Conservation (phyloP, 106 monocot genomes). For the Ottelia alismoides region DNA sequence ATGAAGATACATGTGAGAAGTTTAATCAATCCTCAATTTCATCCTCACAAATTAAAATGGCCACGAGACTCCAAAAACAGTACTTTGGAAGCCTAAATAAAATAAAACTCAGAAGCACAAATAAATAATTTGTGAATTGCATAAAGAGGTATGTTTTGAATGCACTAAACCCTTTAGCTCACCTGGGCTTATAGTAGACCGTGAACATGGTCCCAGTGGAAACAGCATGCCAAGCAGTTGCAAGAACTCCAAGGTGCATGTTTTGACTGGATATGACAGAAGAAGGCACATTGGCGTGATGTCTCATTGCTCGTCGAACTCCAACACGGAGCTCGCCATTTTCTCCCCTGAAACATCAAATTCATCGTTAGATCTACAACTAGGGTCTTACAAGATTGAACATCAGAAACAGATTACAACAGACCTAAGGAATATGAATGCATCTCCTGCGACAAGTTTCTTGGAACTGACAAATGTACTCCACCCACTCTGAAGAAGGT, state of each 20-base stretch:
- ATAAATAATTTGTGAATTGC: background rate
- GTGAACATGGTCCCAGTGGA: constrained; percentile 84
- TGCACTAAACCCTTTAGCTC: background rate
- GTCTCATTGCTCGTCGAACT: constrained; percentile 85
- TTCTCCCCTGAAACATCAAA: constrained; percentile 43
- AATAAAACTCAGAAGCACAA: background rate
- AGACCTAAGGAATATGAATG: constrained; percentile 94
- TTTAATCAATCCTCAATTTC: no score
- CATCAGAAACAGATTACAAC: background rate
- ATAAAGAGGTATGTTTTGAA: background rate
- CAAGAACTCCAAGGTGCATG: constrained; percentile 93
- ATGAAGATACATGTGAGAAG: no score
- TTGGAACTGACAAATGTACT: constrained; percentile 98
- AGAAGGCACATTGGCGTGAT: constrained; percentile 64
- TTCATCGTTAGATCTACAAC: background rate
- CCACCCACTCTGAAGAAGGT: constrained; percentile 95
- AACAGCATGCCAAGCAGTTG: constrained; percentile 98
- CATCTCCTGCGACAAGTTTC: constrained; percentile 94
- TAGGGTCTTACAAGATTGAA: background rate
- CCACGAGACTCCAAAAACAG: background rate
- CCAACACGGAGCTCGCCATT: constrained; percentile 84
- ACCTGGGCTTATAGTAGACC: constrained; percentile 96
- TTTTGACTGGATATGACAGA: constrained; percentile 92
- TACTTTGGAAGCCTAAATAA: no score
- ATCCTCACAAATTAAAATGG: no score